phyloP scores from a whole-genome alignment of 192 early-diverging fungal species.

The Linnemannia zychae region DNA sequence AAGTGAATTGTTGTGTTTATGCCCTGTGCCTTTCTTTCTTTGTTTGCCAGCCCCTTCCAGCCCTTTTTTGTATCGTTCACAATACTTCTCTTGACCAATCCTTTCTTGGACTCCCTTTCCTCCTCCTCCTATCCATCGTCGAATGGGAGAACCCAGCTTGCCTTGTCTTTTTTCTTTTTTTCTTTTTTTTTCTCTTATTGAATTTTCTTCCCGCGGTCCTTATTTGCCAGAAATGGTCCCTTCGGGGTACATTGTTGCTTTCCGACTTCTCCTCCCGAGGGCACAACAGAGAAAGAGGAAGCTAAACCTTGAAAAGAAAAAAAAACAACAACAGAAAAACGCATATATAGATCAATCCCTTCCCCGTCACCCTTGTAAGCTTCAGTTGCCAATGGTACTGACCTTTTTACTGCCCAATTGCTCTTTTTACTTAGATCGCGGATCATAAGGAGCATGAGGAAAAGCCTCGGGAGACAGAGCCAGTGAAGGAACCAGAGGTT shows the following conservation, averaged over 20 bases:
- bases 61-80: background rate
- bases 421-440: background rate
- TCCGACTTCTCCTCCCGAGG: background rate
- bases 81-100: background rate
- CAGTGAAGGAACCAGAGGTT: slow-evolving; percentile 5
- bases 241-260: slow-evolving; percentile 1
- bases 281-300: background rate
- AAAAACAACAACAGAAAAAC: background rate
- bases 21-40: background rate
- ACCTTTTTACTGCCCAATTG: background rate
- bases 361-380: background rate
- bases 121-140: background rate
- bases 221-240: background rate
- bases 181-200: background rate
- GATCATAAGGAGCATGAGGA: slow-evolving; percentile 16
- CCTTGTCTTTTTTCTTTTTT: background rate
- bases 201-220: background rate
- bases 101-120: background rate
- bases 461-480: slow-evolving; percentile 4
- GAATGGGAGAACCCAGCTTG: too few relatives aligned
- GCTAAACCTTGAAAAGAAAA: slow-evolving; percentile 10
- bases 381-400: background rate
- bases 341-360: background rate
- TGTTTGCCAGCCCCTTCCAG: slow-evolving; percentile 7
- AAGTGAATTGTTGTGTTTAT: background rate